A percentile compares a stretch with the other conserved stretches of the same genome.
Conservation (phyloP, 2,329 filamentous ascomycete species). For the Purpureocillium takamizusanense region DNA sequence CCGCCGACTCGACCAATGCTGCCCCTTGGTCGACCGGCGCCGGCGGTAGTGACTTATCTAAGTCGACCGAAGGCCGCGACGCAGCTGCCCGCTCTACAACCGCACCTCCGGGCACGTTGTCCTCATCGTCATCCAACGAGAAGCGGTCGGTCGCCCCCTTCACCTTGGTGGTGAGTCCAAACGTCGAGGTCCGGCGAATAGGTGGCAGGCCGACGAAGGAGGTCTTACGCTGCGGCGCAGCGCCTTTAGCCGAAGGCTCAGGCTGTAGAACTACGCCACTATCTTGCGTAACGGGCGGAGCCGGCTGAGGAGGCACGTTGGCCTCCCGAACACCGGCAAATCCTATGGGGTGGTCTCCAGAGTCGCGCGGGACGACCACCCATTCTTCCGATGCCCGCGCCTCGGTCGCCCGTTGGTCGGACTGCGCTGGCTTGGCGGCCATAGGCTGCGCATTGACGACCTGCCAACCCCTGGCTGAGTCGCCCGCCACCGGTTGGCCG, state of each 20-base stretch:
- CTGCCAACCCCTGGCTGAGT: too few relatives aligned
- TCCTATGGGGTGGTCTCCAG: not conserved
- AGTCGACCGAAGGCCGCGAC: not conserved
- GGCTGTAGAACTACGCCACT: conserved; percentile 8
- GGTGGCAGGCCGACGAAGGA: conserved; percentile 51
- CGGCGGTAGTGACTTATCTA: not conserved
- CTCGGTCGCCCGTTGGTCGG: not conserved
- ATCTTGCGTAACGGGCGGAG: conserved; percentile 3
- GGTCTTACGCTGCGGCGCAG: conserved; percentile 29
- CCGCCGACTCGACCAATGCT: too few relatives aligned
- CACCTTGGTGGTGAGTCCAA: conserved; percentile 31
- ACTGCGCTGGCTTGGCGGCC: not conserved
- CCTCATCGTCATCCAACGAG: conserved; percentile 23
- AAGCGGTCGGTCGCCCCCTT: conserved; percentile 23
- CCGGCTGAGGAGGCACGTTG: too few relatives aligned
- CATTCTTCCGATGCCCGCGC: conserved; percentile 15
- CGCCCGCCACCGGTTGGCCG: not conserved
- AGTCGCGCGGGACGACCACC: conserved; percentile 19
- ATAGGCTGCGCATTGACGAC: too few relatives aligned
- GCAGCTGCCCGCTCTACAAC: not conserved
- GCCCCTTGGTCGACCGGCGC: too few relatives aligned
- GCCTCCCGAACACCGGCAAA: too few relatives aligned
- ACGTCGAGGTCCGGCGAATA: conserved; percentile 48
- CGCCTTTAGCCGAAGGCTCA: conserved; percentile 8
- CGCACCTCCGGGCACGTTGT: not conserved